Conservation (phyloP, 768 basidiomycete species). For the Rubroboletus satanas region DNA sequence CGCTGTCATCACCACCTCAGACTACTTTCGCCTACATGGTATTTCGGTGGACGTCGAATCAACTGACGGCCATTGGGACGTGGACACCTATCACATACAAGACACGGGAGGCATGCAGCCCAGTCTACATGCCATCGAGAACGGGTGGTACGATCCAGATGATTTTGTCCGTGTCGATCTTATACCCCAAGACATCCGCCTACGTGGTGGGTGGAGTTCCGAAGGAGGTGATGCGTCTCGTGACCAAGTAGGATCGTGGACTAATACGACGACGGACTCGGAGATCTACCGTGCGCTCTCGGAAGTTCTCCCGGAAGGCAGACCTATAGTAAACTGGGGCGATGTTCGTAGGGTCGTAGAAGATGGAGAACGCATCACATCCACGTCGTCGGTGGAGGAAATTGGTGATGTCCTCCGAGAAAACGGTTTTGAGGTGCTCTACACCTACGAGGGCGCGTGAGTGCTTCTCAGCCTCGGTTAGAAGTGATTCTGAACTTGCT, state of each 20-base stretch:
- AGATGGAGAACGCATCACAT: conserved; percentile 19
- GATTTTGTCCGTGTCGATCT: conserved; percentile 35
- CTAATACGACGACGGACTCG: conserved; percentile 8
- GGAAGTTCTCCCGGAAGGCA: conserved; percentile 3
- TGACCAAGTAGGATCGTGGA: conserved; percentile 22
- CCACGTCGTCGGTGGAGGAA: conserved; percentile 23
- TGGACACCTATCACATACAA: conserved; percentile 31
- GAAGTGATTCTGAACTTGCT: background rate
- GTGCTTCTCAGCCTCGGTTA: conserved; percentile 12
- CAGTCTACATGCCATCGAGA: conserved; percentile 34
- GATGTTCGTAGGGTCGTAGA: conserved; percentile 19
- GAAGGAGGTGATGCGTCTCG: conserved; percentile 12
- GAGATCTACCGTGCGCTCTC: conserved; percentile 19
- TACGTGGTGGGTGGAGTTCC: conserved; percentile 30
- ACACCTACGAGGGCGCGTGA: conserved; percentile 41
- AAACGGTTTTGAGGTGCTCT: conserved; percentile 40
- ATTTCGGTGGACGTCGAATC: conserved; percentile 32
- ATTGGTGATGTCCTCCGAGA: conserved; percentile 32
- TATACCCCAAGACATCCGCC: conserved; percentile 31
- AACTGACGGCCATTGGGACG: conserved; percentile 37
- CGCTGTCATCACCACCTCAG: conserved; percentile 37
- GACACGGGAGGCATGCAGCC: conserved; percentile 17
- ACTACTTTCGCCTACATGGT: conserved; percentile 41
- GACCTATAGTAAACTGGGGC: conserved; percentile 26
- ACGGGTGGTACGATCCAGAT: conserved; percentile 37